Evolutionary conservation across 805 yeast species (phyloP).

Genomic region (Priceomyces melissophilus): DNA sequence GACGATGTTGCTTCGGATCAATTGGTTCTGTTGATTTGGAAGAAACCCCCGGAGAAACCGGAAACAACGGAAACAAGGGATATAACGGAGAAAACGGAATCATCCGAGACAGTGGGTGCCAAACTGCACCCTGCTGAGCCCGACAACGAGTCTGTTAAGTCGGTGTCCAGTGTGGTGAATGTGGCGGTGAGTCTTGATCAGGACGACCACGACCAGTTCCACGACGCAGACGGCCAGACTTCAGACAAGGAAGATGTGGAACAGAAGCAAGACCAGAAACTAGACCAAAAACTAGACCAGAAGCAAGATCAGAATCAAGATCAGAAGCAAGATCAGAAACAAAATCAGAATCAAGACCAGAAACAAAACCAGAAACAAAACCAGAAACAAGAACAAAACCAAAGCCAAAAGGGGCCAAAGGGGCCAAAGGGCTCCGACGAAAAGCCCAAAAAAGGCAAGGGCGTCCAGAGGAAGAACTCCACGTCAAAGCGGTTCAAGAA

Average conservation of each 20-base stretch:
- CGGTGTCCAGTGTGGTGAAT: too few relatives aligned
- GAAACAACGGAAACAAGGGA: background rate
- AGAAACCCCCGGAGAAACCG: background rate
- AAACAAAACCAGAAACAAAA: too few relatives aligned
- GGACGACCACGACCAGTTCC: too few relatives aligned
- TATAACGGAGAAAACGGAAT: background rate
- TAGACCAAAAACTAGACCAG: too few relatives aligned
- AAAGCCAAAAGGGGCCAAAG: background rate
- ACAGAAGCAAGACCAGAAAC: too few relatives aligned
- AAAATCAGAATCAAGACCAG: too few relatives aligned
- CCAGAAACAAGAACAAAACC: too few relatives aligned
- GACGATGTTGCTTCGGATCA: conserved; percentile 21
- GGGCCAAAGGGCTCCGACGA: background rate
- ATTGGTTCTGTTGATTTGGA: conserved; percentile 12
- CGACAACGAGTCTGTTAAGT: background rate
- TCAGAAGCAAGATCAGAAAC: too few relatives aligned
- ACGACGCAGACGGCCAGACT: too few relatives aligned
- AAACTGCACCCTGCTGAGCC: background rate
- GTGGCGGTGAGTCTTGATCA: too few relatives aligned
- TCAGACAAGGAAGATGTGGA: too few relatives aligned
- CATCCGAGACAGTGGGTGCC: background rate
- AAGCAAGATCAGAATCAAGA: too few relatives aligned
- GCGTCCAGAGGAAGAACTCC: conserved; percentile 24
- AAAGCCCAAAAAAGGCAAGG: background rate
- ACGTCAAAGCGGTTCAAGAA: conserved; percentile 32